These are phyloP conservation scores for Aureobasidium sp. DNA, from an alignment of 2,329 filamentous ascomycete species.

Conservation along the genomic window DNA sequence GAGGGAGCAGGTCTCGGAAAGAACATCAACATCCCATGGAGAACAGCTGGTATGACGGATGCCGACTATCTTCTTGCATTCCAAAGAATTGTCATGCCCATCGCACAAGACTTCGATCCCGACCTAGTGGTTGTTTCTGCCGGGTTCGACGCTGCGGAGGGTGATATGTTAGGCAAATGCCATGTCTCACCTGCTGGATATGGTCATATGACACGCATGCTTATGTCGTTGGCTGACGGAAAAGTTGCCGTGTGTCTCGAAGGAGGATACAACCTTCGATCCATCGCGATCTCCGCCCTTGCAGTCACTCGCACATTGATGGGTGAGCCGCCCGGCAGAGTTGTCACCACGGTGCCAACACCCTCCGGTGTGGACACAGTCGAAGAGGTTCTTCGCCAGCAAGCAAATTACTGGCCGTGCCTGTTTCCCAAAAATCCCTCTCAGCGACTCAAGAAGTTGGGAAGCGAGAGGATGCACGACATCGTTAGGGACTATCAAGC, in stretches of 20 bases:
- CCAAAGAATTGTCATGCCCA: slow-evolving; percentile 92
- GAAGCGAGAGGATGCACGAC: slow-evolving; percentile 64
- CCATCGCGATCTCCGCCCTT: slow-evolving; percentile 86
- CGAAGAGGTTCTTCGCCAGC: slow-evolving; percentile 50
- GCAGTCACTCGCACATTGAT: slow-evolving; percentile 89
- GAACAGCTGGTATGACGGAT: slow-evolving; percentile 73
- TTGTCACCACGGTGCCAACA: slow-evolving; percentile 43
- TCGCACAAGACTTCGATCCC: slow-evolving; percentile 85
- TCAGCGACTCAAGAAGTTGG: slow-evolving; percentile 26
- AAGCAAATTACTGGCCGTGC: slow-evolving; percentile 75
- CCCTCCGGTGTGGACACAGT: slow-evolving; percentile 49
- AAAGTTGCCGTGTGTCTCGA: slow-evolving; percentile 90
- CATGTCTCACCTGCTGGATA: slow-evolving; percentile 89
- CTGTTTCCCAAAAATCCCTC: slow-evolving; percentile 60
- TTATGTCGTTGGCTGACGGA: slow-evolving; percentile 87
- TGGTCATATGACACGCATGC: slow-evolving; percentile 98
- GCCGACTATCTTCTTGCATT: slow-evolving; percentile 96
- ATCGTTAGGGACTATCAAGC: slow-evolving; percentile 72
- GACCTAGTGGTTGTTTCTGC: slow-evolving; percentile 93
- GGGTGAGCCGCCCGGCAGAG: slow-evolving; percentile 76
- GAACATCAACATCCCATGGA: slow-evolving; percentile 67
- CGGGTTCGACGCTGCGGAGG: slow-evolving; percentile 90
- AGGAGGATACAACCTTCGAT: slow-evolving; percentile 88
- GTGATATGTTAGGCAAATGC: slow-evolving; percentile 87
- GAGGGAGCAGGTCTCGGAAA: slow-evolving; percentile 51